Evolutionary conservation across 164 flowering plant genomes (phyloP), one percentile per base, ranked within the genome.

Genomic region (Vitis rupestris): DNA sequence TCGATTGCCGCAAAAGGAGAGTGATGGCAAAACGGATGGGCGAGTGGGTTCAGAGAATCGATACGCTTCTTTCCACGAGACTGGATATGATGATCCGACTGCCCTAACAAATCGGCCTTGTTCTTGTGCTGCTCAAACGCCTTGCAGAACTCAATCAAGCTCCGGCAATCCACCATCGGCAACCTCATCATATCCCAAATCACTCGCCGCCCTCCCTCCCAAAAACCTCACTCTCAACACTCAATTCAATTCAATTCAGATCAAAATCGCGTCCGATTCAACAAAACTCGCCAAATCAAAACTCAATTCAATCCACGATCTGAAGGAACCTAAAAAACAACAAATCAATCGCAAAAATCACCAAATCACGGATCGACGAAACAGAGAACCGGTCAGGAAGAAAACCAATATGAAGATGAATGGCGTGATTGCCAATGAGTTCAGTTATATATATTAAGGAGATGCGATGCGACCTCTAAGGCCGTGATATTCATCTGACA

Each of bases 121-220:
- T 72, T 74, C 70, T 69, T 67, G 71, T 82, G 85, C 62, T 80
- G 85, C 66, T 82, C 82, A 59, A 82, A 85, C 17, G 87, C 84
- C 61, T 69, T 76, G 82, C 87, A 85, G 68, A 85, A 85, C 51
- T 85, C 86, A 53, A 85, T 82, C 80, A 85, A 74, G 67, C 84
- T 80, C 16, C 87, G 84, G 73, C 89, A 85, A 76, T 85, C 89
- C 50, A 85, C 84, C 85, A 83, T 81, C 60, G 86, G 76, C 57
- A 74, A 70, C 57, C 60, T 71, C 82, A 52, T 72, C 13, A 16
- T 13, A 53, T 53, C n/a, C 56, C 27, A 23, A 23, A 23, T 23
- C 27, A 23, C 27, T 23, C 27, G 27, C 44, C 44, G 44, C 44
- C 4, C 7, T 5, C 56, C n/a, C 7, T n/a, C n/a, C 8, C n/a